Evolutionary conservation across 495 filamentous ascomycete genomes (phyloP).

Genomic region (Talaromyces stipitatus): DNA sequence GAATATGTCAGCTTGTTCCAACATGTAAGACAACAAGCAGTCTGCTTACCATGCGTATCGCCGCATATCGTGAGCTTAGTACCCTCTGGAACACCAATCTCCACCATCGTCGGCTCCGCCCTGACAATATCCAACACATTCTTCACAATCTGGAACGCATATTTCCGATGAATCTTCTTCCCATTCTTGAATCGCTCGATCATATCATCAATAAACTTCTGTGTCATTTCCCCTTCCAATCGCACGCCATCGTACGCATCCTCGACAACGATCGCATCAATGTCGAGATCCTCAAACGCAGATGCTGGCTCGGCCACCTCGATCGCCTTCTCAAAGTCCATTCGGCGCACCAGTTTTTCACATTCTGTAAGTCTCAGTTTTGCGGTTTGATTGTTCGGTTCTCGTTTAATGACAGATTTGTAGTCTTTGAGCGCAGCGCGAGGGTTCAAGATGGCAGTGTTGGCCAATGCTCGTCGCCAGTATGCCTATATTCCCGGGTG

Average conservation of each 20-base stretch:
- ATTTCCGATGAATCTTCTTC: constrained; percentile 92
- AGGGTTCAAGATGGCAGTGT: constrained; percentile 81
- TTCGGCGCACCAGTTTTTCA: constrained; percentile 82
- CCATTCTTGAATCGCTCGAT: constrained; percentile 90
- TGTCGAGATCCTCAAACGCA: constrained; percentile 81
- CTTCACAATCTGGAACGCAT: constrained; percentile 91
- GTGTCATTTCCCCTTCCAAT: constrained; percentile 79
- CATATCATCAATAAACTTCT: constrained; percentile 97
- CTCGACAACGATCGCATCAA: constrained; percentile 79
- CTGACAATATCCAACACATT: constrained; percentile 85
- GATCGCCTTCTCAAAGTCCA: constrained; percentile 91
- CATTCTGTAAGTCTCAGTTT: constrained; percentile 84
- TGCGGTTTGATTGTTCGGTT: constrained; percentile 81
- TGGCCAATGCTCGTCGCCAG: constrained; percentile 86
- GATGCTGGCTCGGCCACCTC: constrained; percentile 87
- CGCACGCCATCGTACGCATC: constrained; percentile 74
- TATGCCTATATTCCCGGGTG: constrained; percentile 57
- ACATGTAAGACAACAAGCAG: constrained; percentile 15
- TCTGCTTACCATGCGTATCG: constrained; percentile 78
- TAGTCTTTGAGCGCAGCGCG: constrained; percentile 87
- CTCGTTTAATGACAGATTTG: constrained; percentile 79
- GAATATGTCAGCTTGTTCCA: neutral
- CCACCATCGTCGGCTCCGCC: constrained; percentile 93
- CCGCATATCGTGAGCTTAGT: constrained; percentile 88
- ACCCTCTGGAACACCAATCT: constrained; percentile 72